Evolutionary conservation across 2,329 filamentous ascomycete species (phyloP).

Genomic region (Aschersonia sp.): DNA sequence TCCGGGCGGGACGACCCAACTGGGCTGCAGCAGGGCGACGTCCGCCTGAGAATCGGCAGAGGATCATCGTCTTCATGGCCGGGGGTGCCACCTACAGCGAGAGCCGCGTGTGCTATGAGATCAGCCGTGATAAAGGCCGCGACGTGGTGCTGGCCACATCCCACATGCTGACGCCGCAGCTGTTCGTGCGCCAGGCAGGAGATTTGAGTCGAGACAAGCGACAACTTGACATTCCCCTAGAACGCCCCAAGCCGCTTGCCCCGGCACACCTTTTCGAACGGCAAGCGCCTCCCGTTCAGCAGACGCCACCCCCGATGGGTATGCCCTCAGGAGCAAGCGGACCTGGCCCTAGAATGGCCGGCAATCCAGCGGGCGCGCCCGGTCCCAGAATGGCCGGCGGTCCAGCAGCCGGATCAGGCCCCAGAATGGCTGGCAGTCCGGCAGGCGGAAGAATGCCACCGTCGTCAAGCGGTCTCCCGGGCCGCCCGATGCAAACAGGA

Average conservation of each 20-base stretch:
- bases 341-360: conserved; percentile 1
- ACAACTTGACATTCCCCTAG: conserved; percentile 64
- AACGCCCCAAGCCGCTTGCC: conserved; percentile 65
- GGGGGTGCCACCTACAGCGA: conserved; percentile 93
- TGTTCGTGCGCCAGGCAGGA: conserved; percentile 70
- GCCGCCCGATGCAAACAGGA: conserved; percentile 8
- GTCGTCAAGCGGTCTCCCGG: conserved; percentile 10
- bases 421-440: conserved; percentile 1
- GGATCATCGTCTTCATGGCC: conserved; percentile 87
- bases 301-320: conserved; percentile 3
- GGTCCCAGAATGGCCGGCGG: conserved; percentile 1
- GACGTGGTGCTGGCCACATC: conserved; percentile 83
- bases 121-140: conserved; percentile 54
- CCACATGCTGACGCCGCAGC: conserved; percentile 78
- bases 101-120: conserved; percentile 75
- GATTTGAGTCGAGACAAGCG: conserved; percentile 66
- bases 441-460: not conserved
- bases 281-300: conserved; percentile 27
- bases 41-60: conserved; percentile 66
- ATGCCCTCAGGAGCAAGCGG: not conserved
- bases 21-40: conserved; percentile 77
- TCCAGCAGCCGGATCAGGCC: not conserved
- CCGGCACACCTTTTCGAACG: conserved; percentile 78
- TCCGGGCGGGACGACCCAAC: conserved; percentile 83
- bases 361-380: not conserved